These are phyloP conservation scores for Passiflora organensis DNA, from an alignment of 345 rosid genomes.

Conservation along the genomic window DNA sequence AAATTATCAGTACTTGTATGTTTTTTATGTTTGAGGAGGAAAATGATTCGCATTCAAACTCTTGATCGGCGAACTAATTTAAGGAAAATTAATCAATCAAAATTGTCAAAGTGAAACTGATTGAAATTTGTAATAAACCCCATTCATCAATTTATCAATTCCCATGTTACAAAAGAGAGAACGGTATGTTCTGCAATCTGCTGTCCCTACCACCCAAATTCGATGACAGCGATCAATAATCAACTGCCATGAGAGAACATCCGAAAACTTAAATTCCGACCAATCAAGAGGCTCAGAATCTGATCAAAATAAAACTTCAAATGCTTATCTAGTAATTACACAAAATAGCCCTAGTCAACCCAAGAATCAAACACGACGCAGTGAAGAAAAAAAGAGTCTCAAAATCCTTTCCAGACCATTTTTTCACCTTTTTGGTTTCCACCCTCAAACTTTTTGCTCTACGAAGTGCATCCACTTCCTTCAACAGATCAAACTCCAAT, in stretches of 20 bases:
- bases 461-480: slow-evolving; percentile 88
- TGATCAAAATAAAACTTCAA: no score
- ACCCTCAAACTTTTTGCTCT: slow-evolving; percentile 92
- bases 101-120: no score
- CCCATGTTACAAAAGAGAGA: not conserved
- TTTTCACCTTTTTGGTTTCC: slow-evolving; percentile 54
- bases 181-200: not conserved
- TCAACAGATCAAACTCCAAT: slow-evolving; percentile 76
- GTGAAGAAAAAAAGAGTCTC: slow-evolving; percentile 71
- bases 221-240: not conserved
- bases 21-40: no score
- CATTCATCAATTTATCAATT: not conserved
- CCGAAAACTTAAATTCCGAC: no score
- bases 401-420: slow-evolving; percentile 82
- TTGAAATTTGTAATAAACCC: no score
- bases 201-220: not conserved
- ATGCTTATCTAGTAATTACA: slow-evolving; percentile 19
- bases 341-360: slow-evolving; percentile 62
- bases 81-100: no score
- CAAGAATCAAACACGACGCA: slow-evolving; percentile 71
- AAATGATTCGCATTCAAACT: no score
- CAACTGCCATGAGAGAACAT: not conserved
- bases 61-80: no score
- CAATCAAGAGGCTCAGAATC: slow-evolving; percentile 26
- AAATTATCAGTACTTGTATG: no score